Base-by-base conservation (phyloP, 2,329 filamentous ascomycete species). In the Gaeumannomyces tritici region DNA sequence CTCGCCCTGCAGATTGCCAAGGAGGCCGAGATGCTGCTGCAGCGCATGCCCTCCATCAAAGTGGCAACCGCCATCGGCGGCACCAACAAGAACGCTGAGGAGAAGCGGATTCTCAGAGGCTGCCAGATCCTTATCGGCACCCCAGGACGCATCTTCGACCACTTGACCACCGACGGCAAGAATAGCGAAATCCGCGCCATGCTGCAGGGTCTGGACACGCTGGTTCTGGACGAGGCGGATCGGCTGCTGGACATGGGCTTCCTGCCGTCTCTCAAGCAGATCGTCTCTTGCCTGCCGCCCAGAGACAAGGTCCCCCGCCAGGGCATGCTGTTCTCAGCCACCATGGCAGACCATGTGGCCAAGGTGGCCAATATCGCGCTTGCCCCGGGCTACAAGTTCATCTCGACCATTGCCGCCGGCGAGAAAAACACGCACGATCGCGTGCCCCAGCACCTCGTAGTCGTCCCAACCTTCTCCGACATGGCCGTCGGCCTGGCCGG, bases 321-420 rank as follows among this genome's bases (percentile, higher is more conserved):
- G 66, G 91, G 91, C 60, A 91, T 90, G 79, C 85, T 95, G 58
- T 96, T 95, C 79, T 92, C 88, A 4, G 91, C 91, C 12, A 96
- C 91, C 26, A 89, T 96, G 74, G 88, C 85, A 54, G 83, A 84
- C 28, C 91, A 93, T 71, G 89, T 96, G 61, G 83, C 92, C 70
- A 85, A 88, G 64, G 83, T 96, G 62, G 89, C 92, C 54, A 80
- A 83, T 55, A 73, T 82, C 57, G 89, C 88, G 2, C 83, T 95
- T 70, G 85, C 86, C 65, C 82, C 78, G 13, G 75, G 85, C 62
- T 96, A 93, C 80, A 86, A 90, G 71, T 92, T 89, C 73, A 87
- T 96, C 71, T 89, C 90, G 60, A 95, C 90, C 61, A 88, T 96
- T 51, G 79, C 83, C 62, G 83, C 87, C 15, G 85, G 91, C 68